Conservation (phyloP, 805 yeast genomes). For the Debaryomyces tyrocola region DNA sequence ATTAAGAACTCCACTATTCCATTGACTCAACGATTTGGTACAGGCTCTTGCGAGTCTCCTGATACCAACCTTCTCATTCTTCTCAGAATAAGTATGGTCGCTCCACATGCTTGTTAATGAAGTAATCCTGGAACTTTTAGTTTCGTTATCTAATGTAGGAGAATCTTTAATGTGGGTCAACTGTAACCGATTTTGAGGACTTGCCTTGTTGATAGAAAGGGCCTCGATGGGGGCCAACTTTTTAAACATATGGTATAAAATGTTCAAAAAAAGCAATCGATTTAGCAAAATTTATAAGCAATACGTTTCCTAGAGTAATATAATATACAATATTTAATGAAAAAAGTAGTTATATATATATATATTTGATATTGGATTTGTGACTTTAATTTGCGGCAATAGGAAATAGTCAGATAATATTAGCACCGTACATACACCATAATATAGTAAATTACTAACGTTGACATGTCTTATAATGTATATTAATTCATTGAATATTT, state of each 20-base stretch:
- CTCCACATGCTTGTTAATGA: constrained; percentile 4
- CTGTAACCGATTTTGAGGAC: not conserved
- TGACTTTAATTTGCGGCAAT: constrained; percentile 7
- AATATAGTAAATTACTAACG: too few species aligned
- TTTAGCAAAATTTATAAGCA: not conserved
- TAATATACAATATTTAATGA: not conserved
- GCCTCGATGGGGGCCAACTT: constrained; percentile 6
- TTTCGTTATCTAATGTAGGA: not conserved
- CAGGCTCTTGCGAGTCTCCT: constrained; percentile 8
- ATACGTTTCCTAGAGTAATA: not conserved
- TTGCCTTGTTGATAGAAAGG: not conserved
- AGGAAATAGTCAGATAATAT: not conserved
- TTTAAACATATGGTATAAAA: constrained; percentile 1
- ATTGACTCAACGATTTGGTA: constrained; percentile 6
- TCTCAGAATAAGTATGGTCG: not conserved
- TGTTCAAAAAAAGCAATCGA: not conserved
- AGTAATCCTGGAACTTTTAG: constrained; percentile 2
- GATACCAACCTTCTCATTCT: constrained; percentile 6
- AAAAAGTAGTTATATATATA: not conserved
- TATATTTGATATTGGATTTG: constrained; percentile 2
- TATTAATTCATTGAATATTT: too few species aligned
- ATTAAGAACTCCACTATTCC: constrained; percentile 3
- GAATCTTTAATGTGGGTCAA: constrained; percentile 6
- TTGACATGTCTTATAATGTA: too few species aligned
- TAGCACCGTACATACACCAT: too few species aligned